Evolutionary conservation across 2,329 filamentous ascomycete genomes (phyloP).

Genomic region (Apiospora kogelbergensis): DNA sequence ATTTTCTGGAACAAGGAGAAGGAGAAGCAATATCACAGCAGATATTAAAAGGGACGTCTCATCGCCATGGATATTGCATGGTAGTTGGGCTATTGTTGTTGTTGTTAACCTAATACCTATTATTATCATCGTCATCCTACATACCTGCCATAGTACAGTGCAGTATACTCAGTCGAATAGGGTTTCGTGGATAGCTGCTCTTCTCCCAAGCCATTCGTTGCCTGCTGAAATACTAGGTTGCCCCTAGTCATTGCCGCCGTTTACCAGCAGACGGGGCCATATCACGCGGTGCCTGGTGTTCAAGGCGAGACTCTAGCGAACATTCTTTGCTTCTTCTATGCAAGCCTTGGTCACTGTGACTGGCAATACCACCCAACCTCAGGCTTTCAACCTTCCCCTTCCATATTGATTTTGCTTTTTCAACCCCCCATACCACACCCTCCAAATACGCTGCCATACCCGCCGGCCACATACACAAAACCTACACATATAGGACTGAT

Average conservation of each 20-base stretch:
- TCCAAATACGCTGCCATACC: background rate
- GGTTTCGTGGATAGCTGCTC: too few species aligned
- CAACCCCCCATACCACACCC: background rate
- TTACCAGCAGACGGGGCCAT: slow-evolving; percentile 3
- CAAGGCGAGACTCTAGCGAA: background rate
- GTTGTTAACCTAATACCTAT: background rate
- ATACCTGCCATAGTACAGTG: background rate
- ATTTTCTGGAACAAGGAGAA: background rate
- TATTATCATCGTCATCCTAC: background rate
- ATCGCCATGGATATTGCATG: background rate
- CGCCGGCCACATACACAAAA: background rate
- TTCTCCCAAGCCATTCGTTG: background rate
- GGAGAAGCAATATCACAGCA: background rate
- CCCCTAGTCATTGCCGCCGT: slow-evolving; percentile 1
- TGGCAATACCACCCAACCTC: slow-evolving; percentile 7
- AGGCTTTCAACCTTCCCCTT: background rate
- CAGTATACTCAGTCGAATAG: background rate
- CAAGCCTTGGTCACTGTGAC: slow-evolving; percentile 7
- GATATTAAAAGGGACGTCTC: slow-evolving; percentile 9
- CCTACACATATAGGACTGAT: background rate
- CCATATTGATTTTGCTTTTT: background rate
- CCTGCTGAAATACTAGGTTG: background rate
- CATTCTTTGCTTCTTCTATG: slow-evolving; percentile 7
- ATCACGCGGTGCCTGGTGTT: background rate
- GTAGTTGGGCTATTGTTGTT: background rate